These are phyloP conservation scores for Dunaliella sp. DNA, from an alignment of 139 green algal genomes.

Conservation along the genomic window DNA sequence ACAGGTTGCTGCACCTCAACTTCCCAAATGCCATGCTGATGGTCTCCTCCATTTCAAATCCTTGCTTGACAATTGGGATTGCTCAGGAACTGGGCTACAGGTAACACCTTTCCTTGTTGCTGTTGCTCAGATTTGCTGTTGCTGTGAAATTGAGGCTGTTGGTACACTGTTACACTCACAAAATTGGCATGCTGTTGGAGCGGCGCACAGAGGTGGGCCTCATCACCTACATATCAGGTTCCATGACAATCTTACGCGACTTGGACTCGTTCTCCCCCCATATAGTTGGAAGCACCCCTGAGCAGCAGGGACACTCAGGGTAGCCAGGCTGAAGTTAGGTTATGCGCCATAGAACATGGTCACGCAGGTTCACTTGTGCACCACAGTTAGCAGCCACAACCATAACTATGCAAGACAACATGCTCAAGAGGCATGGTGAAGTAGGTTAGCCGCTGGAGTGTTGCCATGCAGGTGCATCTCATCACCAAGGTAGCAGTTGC, in stretches of 20 bases:
- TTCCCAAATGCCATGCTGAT: constrained; percentile 49
- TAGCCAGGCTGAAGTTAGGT: no score
- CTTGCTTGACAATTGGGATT: constrained; percentile 36
- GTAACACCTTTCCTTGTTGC: not conserved
- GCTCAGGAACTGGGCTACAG: constrained; percentile 38
- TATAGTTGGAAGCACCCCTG: not conserved
- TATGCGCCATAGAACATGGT: no score
- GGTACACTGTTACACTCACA: not conserved
- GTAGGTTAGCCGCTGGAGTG: no score
- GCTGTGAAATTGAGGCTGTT: not conserved
- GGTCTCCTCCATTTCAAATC: constrained; percentile 45
- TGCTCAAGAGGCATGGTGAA: no score
- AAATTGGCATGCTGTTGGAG: no score
- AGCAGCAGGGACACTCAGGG: no score
- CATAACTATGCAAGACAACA: no score
- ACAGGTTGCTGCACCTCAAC: constrained; percentile 47
- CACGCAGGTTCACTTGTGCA: no score
- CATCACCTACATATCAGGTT: not conserved
- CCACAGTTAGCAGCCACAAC: no score
- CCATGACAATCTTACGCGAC: not conserved
- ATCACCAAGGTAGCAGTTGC: no score
- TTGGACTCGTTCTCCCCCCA: not conserved
- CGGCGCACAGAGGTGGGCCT: no score
- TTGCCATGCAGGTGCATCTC: no score
- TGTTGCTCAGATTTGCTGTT: not conserved